Evolutionary conservation across 257 asterid genomes (phyloP), one percentile per base, ranked within the genome.

Genomic region (Cordia subcordata): DNA sequence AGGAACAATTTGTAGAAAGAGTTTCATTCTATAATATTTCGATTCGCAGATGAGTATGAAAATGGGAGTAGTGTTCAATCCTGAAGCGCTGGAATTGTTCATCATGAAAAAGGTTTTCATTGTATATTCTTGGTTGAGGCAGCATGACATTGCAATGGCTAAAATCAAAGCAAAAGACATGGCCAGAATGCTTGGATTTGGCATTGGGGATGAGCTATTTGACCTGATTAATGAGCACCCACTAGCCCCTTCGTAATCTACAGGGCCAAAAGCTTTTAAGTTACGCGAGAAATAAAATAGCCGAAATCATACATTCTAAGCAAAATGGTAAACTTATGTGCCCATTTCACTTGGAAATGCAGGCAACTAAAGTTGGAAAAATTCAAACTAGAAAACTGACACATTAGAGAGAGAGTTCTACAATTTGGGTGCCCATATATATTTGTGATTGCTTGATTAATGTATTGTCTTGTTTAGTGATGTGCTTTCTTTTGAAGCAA

Each of bases 161-260:
- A 79, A 88, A 62, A 53, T 81, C 81, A 90, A 90, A 77, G 69
- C 87, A 12, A 84, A 86, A 63, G 97, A 86, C 72, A 90, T 90
- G 97, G 93, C 97, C 39, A 76, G 82, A 60, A 90, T 90, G 94
- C 93, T 86, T 66, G 97, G 97, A 1, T 86, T 77, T 69, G 96
- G 92, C 42, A 84, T 90, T 38, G 96, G 92, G 37, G 94, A 90
- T 61, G 92, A 90, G 20, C 87, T 90, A 53, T 90, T 90, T 60
- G 90, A 86, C 69, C 72, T 86, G 76, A 74, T 86, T 40, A 96
- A 90, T 63, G 57, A 72, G 55, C 18, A 69, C 18, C 61, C 60
- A 10, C 47, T 33, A 63, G 42, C 55, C 55, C 39, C 46, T 15
- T 73, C 20, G 9, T 58, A 13, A 23, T 47, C 17, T 20, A 16